These are phyloP conservation scores for Rhododendron henanense DNA, from an alignment of 148 eudicot genomes.

Conservation along the genomic window DNA sequence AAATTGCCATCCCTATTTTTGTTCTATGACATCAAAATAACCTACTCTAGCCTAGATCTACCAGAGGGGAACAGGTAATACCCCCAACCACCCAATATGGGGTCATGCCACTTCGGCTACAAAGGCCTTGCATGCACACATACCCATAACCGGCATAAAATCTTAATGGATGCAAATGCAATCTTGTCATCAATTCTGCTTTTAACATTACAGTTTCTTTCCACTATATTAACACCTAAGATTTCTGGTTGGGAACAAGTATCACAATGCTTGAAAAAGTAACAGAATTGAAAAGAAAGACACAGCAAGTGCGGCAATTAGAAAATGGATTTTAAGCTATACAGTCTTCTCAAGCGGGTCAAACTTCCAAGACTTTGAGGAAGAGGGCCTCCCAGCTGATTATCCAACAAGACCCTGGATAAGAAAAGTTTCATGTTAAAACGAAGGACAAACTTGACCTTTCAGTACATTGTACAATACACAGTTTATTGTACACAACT, in stretches of 20 bases:
- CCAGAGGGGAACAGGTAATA: background rate
- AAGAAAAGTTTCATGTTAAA: background rate
- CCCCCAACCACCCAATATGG: background rate
- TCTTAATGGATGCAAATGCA: background rate
- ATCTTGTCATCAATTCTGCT: background rate
- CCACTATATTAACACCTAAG: background rate
- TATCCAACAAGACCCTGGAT: constrained; percentile 48
- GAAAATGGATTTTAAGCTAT: constrained; percentile 14
- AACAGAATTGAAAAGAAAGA: background rate
- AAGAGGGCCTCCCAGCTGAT: constrained; percentile 48
- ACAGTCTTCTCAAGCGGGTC: constrained; percentile 43
- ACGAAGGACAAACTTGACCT: background rate
- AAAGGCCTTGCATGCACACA: background rate
- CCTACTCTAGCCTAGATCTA: background rate
- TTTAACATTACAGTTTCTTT: background rate
- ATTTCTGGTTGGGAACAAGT: background rate
- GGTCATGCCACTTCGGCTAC: background rate
- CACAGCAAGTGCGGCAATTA: background rate
- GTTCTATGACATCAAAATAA: background rate
- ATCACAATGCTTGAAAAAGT: background rate
- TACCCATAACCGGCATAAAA: background rate
- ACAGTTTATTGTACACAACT: constrained; percentile 8
- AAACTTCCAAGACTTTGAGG: constrained; percentile 53
- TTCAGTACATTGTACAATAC: background rate
- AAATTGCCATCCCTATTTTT: background rate